Conservation (phyloP, 2,329 filamentous ascomycete species). For the Akanthomyces lecanii region DNA sequence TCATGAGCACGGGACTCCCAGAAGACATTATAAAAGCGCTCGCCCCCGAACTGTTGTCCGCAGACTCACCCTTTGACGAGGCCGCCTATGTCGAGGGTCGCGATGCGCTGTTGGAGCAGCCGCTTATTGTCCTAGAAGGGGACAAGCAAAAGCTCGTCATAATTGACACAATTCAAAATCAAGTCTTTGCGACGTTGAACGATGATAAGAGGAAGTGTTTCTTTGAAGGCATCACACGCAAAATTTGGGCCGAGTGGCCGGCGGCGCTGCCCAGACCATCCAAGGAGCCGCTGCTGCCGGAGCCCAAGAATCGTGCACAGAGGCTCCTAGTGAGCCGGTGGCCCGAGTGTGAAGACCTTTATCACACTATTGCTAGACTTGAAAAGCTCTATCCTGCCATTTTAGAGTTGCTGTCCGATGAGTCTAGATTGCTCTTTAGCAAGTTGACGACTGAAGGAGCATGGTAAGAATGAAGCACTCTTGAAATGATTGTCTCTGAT, state of each 20-base stretch:
- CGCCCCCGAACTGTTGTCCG: not conserved
- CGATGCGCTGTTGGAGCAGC: not conserved
- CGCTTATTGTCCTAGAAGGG: slow-evolving; percentile 9
- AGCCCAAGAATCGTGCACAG: slow-evolving; percentile 4
- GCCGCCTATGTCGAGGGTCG: slow-evolving; percentile 4
- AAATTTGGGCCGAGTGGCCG: slow-evolving; percentile 14
- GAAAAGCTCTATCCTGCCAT: slow-evolving; percentile 1
- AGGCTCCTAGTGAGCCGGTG: slow-evolving; percentile 10
- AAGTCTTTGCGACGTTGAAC: not conserved
- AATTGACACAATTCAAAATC: slow-evolving; percentile 6
- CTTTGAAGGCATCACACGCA: slow-evolving; percentile 4
- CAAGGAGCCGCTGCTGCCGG: slow-evolving; percentile 1
- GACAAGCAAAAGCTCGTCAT: slow-evolving; percentile 2
- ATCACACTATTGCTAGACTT: not conserved
- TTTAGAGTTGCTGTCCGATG: not conserved
- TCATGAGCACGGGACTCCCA: slow-evolving; percentile 2
- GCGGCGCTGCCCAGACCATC: slow-evolving; percentile 14
- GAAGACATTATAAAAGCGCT: slow-evolving; percentile 3
- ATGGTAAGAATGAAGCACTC: not conserved
- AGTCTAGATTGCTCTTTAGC: not conserved
- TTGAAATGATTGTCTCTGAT: too few relatives aligned
- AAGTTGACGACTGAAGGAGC: slow-evolving; percentile 1
- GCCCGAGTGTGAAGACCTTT: slow-evolving; percentile 2
- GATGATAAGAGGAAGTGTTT: not conserved
- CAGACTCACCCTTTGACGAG: slow-evolving; percentile 1